Percentiles rank a stretch among this genome's conserved stretches.
phyloP scores from a whole-genome alignment of 345 rosid species.

The Microcos paniculata region DNA sequence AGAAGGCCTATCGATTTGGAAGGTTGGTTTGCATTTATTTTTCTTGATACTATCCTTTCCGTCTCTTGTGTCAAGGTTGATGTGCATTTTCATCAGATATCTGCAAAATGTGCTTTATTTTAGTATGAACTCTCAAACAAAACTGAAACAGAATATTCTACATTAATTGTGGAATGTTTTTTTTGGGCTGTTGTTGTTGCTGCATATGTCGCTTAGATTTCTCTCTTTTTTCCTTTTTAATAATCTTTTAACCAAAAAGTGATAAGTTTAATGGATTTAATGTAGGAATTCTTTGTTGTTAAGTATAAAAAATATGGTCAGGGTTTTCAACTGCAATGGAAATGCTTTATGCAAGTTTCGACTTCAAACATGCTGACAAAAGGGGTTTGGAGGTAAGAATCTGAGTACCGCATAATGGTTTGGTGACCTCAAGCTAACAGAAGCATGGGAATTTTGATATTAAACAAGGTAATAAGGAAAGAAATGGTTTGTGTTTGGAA shows the following conservation, averaged over 20 bases:
- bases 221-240: too few species aligned
- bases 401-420: neutral
- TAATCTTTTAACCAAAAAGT: neutral
- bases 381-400: neutral
- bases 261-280: neutral
- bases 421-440: neutral
- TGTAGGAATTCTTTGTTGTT: neutral
- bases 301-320: neutral
- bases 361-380: neutral
- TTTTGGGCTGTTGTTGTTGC: neutral
- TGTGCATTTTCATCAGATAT: neutral
- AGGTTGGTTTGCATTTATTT: conserved; percentile 45
- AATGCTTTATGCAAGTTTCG: neutral
- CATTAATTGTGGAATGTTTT: neutral
- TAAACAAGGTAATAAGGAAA: neutral
- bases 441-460: neutral
- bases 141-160: neutral
- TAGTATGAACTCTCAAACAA: neutral
- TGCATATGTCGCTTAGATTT: neutral
- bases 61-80: neutral
- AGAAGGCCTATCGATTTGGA: conserved; percentile 81
- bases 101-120: neutral
- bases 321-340: neutral
- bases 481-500: neutral
- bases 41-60: neutral